These are phyloP conservation scores for Metarhizium rileyi DNA, from an alignment of 2,329 filamentous ascomycete genomes.

Conservation along the genomic window DNA sequence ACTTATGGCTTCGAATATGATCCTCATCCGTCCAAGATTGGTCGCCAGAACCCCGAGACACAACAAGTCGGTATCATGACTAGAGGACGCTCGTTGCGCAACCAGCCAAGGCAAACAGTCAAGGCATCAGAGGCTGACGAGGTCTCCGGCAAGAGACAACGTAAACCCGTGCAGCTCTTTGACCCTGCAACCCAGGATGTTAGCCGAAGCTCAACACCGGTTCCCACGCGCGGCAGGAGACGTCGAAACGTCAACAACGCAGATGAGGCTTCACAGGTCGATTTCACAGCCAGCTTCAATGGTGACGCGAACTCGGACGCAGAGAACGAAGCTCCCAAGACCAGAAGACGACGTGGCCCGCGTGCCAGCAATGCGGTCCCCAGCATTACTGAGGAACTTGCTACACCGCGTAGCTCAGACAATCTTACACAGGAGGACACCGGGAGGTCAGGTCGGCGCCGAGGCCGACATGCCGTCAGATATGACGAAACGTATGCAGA, in stretches of 20 bases:
- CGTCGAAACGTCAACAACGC: slow-evolving; percentile 20
- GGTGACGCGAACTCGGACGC: slow-evolving; percentile 22
- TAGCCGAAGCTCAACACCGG: slow-evolving; percentile 44
- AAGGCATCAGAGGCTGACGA: slow-evolving; percentile 47
- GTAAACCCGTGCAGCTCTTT: slow-evolving; percentile 41
- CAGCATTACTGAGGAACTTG: slow-evolving; percentile 16
- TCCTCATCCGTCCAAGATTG: slow-evolving; percentile 45
- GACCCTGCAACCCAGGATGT: slow-evolving; percentile 40
- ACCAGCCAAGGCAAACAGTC: slow-evolving; percentile 46
- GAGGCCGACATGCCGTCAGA: slow-evolving; percentile 6
- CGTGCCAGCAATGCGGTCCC: slow-evolving; percentile 16
- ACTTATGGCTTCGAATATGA: slow-evolving; percentile 54
- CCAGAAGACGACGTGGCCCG: slow-evolving; percentile 20
- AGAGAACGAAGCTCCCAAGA: slow-evolving; percentile 18
- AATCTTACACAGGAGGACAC: slow-evolving; percentile 3
- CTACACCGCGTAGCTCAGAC: slow-evolving; percentile 9
- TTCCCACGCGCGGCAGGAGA: slow-evolving; percentile 21
- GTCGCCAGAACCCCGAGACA: slow-evolving; percentile 47
- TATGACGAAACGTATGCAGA: slow-evolving; percentile 8
- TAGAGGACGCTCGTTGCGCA: slow-evolving; percentile 42
- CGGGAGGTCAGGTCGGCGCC: slow-evolving; percentile 10
- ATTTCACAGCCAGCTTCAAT: slow-evolving; percentile 23
- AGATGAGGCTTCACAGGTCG: slow-evolving; percentile 17
- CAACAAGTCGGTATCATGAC: slow-evolving; percentile 43
- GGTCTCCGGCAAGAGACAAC: slow-evolving; percentile 42